phyloP scores from a whole-genome alignment of 176 grass and related monocot species.

The Oryza rufipogon region DNA sequence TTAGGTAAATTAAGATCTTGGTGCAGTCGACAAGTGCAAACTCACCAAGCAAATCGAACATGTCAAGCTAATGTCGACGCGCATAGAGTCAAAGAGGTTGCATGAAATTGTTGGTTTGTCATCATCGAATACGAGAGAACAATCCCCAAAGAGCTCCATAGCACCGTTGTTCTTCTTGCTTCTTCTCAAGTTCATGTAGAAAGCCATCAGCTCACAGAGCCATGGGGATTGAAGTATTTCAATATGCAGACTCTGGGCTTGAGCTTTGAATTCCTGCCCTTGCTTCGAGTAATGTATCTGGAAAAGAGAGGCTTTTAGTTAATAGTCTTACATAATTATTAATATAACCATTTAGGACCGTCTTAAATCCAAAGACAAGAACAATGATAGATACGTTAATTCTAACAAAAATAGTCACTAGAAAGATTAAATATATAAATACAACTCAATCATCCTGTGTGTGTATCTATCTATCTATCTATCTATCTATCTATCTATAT shows the following conservation, averaged over 20 bases:
- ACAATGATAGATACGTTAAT: neutral
- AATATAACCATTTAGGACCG: neutral
- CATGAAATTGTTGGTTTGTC: slow-evolving; percentile 73
- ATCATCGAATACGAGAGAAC: slow-evolving; percentile 68
- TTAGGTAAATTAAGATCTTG: neutral
- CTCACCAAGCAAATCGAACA: slow-evolving; percentile 94
- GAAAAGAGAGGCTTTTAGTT: slow-evolving; percentile 15
- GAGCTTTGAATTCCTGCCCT: slow-evolving; percentile 86
- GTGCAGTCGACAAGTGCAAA: neutral
- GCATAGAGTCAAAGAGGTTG: slow-evolving; percentile 74
- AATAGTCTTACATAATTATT: neutral
- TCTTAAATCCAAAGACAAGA: neutral
- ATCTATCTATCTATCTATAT: no score
- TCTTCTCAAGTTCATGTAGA: slow-evolving; percentile 83
- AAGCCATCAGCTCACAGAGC: slow-evolving; percentile 84
- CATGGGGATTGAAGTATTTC: slow-evolving; percentile 97
- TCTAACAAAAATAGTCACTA: neutral
- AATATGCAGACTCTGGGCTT: slow-evolving; percentile 83
- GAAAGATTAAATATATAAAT: neutral
- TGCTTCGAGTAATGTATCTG: slow-evolving; percentile 95
- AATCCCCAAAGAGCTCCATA: slow-evolving; percentile 73
- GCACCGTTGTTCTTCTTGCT: slow-evolving; percentile 45
- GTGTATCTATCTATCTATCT: no score
- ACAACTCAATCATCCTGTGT: neutral
- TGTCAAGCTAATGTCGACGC: slow-evolving; percentile 78